Base-by-base conservation (phyloP, 202 grass and related monocot genomes). In the Brachypodium distachyon region DNA sequence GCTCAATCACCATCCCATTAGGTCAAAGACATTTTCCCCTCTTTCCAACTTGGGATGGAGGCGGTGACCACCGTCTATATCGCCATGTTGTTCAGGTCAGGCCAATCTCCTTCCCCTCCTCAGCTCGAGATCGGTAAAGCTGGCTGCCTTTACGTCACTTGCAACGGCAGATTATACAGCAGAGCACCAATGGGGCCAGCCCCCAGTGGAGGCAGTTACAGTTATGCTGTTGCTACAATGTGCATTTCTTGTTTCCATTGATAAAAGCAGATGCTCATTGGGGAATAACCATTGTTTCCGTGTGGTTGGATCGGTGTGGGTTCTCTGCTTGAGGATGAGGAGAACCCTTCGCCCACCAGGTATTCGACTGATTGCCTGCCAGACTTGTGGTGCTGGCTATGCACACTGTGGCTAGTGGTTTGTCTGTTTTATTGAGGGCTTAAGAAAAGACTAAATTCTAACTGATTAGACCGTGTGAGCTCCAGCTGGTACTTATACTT, bases 221-320 rank as follows among this genome's bases (percentile, higher is more conserved):
- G n/a, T n/a, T n/a, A n/a, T n/a, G n/a, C n/a, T n/a, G n/a, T n/a
- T n/a, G n/a, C n/a, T 21, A 67, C 18, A 54, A n/a, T 0, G 21
- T 71, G 84, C 54, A 58, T 57, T 66, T 34, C 29, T 77, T 77
- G 47, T 71, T 82, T 71, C 29, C 48, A 26, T 41, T 64, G 60
- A 65, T 14, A 23, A 9, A 48, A 77, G 27, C 42, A 50, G 31
- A 47, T 63, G 31, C 11, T 18, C 44, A 56, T 4, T 34, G n/a
- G 36, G 10, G 34, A 76, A 14, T 44, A 70, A 16, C 9, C 41
- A 48, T 23, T n/a, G 40, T 55, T 60, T 42, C 10, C 9, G 25
- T 60, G 52, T 43, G 54, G 70, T 34, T 2, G 27, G 50, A 54
- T 38, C 4, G 6, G 9, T 11, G 27, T 69, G 10, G 27, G 36